These are phyloP conservation scores for Tephrocybe sp. DNA, from an alignment of 768 basidiomycete species.

Conservation along the genomic window DNA sequence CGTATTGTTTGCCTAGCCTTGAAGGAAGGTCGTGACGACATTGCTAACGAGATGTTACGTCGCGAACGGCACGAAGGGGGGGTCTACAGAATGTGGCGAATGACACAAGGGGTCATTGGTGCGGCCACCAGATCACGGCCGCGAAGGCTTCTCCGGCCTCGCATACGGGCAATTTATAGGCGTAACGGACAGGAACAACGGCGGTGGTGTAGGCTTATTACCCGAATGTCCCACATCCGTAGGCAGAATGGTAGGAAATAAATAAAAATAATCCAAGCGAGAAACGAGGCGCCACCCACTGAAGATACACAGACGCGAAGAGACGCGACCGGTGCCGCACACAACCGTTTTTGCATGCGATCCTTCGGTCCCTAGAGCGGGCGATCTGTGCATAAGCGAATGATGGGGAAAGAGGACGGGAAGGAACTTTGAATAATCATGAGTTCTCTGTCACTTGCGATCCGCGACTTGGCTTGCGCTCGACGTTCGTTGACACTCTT, in stretches of 20 bases:
- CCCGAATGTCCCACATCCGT: constrained; percentile 15
- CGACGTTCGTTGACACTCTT: constrained; percentile 15
- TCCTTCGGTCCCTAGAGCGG: background rate
- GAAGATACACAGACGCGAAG: no score
- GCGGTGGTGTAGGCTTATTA: constrained; percentile 24
- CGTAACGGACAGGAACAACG: constrained; percentile 30
- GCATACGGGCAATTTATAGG: constrained; percentile 26
- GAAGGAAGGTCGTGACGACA: constrained; percentile 61
- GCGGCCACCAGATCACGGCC: constrained; percentile 9
- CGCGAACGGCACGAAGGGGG: constrained; percentile 14
- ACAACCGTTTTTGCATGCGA: background rate
- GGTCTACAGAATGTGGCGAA: constrained; percentile 16
- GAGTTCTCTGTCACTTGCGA: constrained; percentile 21
- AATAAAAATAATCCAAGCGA: constrained; percentile 4
- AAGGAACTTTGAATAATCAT: constrained; percentile 8
- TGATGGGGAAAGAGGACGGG: background rate
- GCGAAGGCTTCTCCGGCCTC: constrained; percentile 17
- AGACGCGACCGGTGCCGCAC: background rate
- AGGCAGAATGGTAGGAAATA: constrained; percentile 12
- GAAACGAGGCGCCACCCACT: background rate
- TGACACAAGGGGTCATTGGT: constrained; percentile 17
- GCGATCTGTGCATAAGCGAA: background rate
- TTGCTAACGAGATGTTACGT: constrained; percentile 32
- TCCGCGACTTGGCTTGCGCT: constrained; percentile 18
- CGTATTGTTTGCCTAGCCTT: constrained; percentile 57